Conservation (phyloP, 2,329 filamentous ascomycete species). For the Trichoderma koningiopsis region DNA sequence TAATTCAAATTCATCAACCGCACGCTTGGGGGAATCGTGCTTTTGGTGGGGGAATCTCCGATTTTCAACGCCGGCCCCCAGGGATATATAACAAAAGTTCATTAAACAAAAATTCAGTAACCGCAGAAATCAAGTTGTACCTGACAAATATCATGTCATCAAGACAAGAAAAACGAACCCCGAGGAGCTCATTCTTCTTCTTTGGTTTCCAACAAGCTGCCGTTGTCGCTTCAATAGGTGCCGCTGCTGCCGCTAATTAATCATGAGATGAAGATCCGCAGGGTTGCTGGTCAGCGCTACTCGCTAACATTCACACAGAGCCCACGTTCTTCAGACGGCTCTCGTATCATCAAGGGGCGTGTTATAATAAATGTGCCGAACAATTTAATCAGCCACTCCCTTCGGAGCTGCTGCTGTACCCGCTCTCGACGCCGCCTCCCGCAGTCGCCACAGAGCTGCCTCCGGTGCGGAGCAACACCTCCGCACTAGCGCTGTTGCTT, state of each 20-base stretch:
- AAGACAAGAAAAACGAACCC: not conserved
- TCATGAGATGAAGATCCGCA: not conserved
- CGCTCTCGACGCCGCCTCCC: conserved; percentile 43
- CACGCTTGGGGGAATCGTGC: conserved; percentile 1
- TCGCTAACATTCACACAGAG: not conserved
- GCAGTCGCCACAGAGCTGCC: conserved; percentile 47
- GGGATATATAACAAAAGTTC: not conserved
- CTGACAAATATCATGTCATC: not conserved
- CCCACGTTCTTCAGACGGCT: not conserved
- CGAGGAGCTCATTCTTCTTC: not conserved
- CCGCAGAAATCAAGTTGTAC: not conserved
- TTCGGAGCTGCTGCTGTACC: conserved; percentile 42
- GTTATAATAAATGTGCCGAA: not conserved
- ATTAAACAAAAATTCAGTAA: not conserved
- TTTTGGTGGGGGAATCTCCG: not conserved
- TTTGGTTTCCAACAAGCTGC: not conserved
- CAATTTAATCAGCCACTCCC: conserved; percentile 27
- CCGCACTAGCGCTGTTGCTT: conserved; percentile 39
- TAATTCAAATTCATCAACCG: not conserved
- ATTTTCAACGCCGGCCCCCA: not conserved
- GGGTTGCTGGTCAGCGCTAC: not conserved
- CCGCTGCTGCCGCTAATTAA: not conserved
- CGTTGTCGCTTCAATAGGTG: not conserved
- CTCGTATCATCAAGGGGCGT: not conserved
- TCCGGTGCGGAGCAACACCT: conserved; percentile 33